Evolutionary conservation across 805 yeast genomes (phyloP).

Genomic region (Candida boidinii): DNA sequence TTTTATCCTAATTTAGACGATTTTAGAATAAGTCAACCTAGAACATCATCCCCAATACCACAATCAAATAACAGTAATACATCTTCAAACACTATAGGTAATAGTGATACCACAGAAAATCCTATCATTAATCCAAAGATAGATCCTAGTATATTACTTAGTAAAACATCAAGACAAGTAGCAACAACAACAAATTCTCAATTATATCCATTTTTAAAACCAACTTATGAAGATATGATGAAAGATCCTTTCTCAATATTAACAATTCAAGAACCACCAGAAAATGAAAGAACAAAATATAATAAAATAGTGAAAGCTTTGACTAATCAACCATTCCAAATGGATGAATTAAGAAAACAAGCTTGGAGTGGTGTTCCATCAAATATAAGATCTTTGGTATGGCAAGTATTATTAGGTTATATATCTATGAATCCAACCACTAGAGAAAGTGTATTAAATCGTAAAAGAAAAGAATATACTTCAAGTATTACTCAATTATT

Average conservation of each 20-base stretch:
- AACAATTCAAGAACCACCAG: conserved; percentile 19
- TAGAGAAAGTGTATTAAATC: conserved; percentile 55
- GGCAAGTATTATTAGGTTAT: conserved; percentile 89
- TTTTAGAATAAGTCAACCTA: conserved; percentile 3
- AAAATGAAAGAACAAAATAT: conserved; percentile 46
- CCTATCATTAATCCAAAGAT: conserved; percentile 18
- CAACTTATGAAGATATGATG: conserved; percentile 28
- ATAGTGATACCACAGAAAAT: conserved; percentile 9
- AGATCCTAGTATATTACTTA: no score
- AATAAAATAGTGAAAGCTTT: conserved; percentile 60
- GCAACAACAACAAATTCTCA: conserved; percentile 7
- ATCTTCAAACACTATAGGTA: not conserved
- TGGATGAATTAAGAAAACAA: conserved; percentile 62
- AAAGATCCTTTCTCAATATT: conserved; percentile 33
- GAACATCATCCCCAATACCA: not conserved
- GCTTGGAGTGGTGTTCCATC: conserved; percentile 94
- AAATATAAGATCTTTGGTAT: conserved; percentile 68
- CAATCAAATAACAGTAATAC: not conserved
- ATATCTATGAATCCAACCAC: conserved; percentile 79
- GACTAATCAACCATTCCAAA: conserved; percentile 46
- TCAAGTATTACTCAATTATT: conserved; percentile 69
- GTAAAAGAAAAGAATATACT: conserved; percentile 79
- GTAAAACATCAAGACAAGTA: conserved; percentile 3
- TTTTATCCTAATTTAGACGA: conserved; percentile 15
- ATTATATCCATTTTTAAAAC: conserved; percentile 16